Evolutionary conservation across 2,329 filamentous ascomycete species (phyloP), one percentile per base, ranked within the genome.

Genomic region (Pseudogymnoascus sp.): DNA sequence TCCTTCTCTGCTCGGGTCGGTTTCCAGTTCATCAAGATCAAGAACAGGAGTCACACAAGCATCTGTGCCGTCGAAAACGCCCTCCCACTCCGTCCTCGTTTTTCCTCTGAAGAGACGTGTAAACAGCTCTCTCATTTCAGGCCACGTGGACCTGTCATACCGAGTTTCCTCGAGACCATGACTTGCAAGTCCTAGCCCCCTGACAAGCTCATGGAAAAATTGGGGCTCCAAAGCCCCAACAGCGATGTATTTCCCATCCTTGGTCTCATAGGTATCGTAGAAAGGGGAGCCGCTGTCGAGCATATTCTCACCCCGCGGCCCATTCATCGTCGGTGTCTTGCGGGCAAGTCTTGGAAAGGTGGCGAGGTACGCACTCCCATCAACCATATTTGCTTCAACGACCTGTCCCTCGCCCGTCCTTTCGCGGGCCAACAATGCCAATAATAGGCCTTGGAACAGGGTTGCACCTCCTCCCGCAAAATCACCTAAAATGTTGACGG

Each of bases 311-410:
- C 93, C 93, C 60, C 93, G 80, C 26, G 84, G 80, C 3, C 75
- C 74, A 68, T 78, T 73, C 79, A 91, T 93, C 40, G 86, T 72
- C 0, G 83, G 81, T 5, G 80, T 86, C 72, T 87, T 86, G 66
- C 81, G 79, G 29, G 80, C 80, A 66, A 96, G 78, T 36, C 93
- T 81, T 61, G 90, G 87, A 77, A 93, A 93, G 0, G 86, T 88
- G 1, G 88, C 87, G 26, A 97, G 77, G 74, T 93, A 93, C 37
- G 86, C 84, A 21, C 83, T 85, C 7, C 93, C 93, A 77, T 97
- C 93, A 11, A 97, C 93, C 93, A 97, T 97, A 75, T 96, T 97
- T 14, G 90, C 91, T 77, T 97, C 91, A 7, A 97, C 92, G 11
- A 97, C 87, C 76, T 97, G 93, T 0, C 93, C 93, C 1, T 77